These are phyloP conservation scores for Globisporangium paddicum DNA, from an alignment of 352 stramenopile species.

Conservation along the genomic window DNA sequence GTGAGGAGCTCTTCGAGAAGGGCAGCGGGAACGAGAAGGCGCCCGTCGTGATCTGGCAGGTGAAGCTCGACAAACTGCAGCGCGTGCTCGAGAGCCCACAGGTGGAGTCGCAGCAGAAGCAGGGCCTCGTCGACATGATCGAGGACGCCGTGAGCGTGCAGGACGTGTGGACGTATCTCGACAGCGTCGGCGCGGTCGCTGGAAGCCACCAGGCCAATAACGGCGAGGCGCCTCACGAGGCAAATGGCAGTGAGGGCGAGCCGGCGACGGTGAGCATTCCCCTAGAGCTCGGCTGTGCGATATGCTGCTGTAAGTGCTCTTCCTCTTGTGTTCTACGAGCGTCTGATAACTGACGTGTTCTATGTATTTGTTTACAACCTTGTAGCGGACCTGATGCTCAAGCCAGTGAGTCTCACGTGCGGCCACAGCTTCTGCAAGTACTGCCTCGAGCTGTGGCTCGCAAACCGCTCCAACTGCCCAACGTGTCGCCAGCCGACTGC, in stretches of 20 bases:
- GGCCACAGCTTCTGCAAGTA: constrained; percentile 46
- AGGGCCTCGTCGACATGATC: constrained; percentile 14
- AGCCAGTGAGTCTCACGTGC: constrained; percentile 33
- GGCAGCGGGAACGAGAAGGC: neutral
- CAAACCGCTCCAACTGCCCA: constrained; percentile 29
- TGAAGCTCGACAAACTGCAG: constrained; percentile 11
- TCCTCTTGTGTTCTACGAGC: neutral
- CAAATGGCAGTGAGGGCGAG: neutral
- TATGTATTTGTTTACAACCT: neutral
- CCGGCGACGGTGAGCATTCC: constrained; percentile 16
- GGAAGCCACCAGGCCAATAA: neutral
- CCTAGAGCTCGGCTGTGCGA: constrained; percentile 26
- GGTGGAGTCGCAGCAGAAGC: constrained; percentile 5
- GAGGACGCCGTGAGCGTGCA: constrained; percentile 11
- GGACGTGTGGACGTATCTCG: constrained; percentile 9
- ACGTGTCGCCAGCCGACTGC: constrained; percentile 24
- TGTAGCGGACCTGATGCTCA: constrained; percentile 40
- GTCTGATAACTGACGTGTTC: neutral
- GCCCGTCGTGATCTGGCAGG: constrained; percentile 2
- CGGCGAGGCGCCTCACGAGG: neutral
- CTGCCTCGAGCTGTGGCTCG: constrained; percentile 38
- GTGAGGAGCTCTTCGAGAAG: neutral
- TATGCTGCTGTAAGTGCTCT: constrained; percentile 34
- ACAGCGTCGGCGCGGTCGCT: neutral
- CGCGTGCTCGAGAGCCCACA: constrained; percentile 14